phyloP scores from a whole-genome alignment of 371 early-diverging fungal genomes.

The Haplosporangium sp. region DNA sequence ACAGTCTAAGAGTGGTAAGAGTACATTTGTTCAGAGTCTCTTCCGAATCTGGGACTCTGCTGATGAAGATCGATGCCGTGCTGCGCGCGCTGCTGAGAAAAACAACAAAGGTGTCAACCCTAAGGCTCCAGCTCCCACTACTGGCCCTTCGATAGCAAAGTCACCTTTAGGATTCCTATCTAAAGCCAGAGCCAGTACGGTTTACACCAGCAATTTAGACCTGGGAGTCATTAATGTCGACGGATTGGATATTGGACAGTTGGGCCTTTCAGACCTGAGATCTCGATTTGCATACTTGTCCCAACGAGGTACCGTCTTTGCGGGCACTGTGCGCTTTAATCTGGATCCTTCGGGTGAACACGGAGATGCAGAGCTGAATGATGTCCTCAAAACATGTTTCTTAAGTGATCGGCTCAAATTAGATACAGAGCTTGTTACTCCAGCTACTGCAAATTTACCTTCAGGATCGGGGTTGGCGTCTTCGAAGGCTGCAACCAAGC shows the following conservation, averaged over 20 bases:
- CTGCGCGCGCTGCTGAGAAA: conserved; percentile 18
- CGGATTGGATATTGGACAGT: conserved; percentile 35
- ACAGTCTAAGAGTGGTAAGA: conserved; percentile 52
- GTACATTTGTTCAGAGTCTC: conserved; percentile 45
- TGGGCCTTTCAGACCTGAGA: conserved; percentile 36
- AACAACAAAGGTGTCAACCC: not conserved
- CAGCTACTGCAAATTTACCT: conserved; percentile 35
- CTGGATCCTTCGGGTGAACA: conserved; percentile 47
- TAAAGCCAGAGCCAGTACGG: conserved; percentile 10
- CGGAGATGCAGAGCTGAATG: conserved; percentile 51
- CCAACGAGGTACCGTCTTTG: conserved; percentile 49
- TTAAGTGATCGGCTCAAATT: conserved; percentile 42
- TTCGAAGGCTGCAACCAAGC: not conserved
- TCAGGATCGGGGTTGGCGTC: not conserved
- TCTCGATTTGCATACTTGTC: conserved; percentile 36
- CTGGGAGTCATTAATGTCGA: conserved; percentile 43
- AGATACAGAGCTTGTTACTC: conserved; percentile 48
- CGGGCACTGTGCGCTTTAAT: conserved; percentile 54
- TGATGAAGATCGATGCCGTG: conserved; percentile 39
- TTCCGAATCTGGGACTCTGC: conserved; percentile 51
- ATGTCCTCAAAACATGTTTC: conserved; percentile 41
- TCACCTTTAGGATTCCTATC: conserved; percentile 17
- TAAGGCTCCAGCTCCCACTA: not conserved
- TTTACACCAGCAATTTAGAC: conserved; percentile 7
- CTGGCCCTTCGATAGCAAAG: not conserved